Base-by-base conservation (phyloP, 148 eudicot genomes). In the Talinum fruticosum region DNA sequence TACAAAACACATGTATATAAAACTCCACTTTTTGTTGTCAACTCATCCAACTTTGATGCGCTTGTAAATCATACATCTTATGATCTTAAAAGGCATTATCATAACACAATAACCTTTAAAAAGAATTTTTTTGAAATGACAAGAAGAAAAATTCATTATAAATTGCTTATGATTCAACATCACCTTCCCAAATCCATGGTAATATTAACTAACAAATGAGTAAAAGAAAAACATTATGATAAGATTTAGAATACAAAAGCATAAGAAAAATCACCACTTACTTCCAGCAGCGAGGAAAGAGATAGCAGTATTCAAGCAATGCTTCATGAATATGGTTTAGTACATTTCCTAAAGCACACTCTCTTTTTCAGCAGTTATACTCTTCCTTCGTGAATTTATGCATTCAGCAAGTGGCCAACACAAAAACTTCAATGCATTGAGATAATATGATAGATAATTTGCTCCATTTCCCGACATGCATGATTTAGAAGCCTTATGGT, bases 401-500 rank as follows among this genome's bases (percentile, higher is more conserved):
- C 15, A 51, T 51, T 51, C 57, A 51, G 57, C 57, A 51, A 51
- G 57, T 19, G 57, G 57, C 23, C 57, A 16, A 51, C 57, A 51
- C n/a, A 18, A 51, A 51, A 51, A 51, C 57, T 51, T 51, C 57
- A 51, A 51, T 14, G n/a, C 57, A 51, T 51, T 51, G 23, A 51
- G 57, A 51, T 51, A 19, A 51, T 51, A 18, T 2, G n/a, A 23
- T 51, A 85, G 38, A 78, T 73, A 75, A 59, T 51, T 59, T 44
- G 81, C 84, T 45, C 72, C 78, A 30, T 72, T 72, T 26, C 68
- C 81, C 75, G 68, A 41, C 14, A 41, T 59, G 28, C 75, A 49
- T 30, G 19, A 54, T 74, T 77, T 61, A 34, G 74, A 69, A 30
- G 65, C 44, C 41, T 80, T 24, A 49, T 51, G 3, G 59, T 51